phyloP scores from a whole-genome alignment of 1,284 basidiomycete species.

The Sporisorium iseilematis-ciliati region DNA sequence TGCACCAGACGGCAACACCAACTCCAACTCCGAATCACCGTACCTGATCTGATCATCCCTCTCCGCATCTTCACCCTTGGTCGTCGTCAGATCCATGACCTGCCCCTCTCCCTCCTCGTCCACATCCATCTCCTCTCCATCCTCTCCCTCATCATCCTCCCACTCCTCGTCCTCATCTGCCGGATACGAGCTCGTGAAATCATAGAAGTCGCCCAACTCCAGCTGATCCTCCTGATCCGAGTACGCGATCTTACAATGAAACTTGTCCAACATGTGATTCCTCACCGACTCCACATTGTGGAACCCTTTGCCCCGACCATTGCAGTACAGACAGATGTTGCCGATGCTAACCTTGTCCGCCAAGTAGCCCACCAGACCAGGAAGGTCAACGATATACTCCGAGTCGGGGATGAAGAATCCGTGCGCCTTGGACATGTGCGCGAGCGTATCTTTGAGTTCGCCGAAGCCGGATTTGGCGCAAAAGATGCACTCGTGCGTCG shows the following conservation, averaged over 20 bases:
- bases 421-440: constrained; percentile 88
- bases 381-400: constrained; percentile 86
- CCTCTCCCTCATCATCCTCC: constrained; percentile 52
- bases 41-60: constrained; percentile 73
- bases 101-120: constrained; percentile 33
- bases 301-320: constrained; percentile 62
- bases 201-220: constrained; percentile 93
- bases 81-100: constrained; percentile 26
- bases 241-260: constrained; percentile 95
- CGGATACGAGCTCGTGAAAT: constrained; percentile 86
- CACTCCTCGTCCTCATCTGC: constrained; percentile 66
- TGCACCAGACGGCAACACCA: constrained; percentile 93
- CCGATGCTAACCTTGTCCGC: constrained; percentile 93
- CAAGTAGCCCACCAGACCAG: constrained; percentile 86
- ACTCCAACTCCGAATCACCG: constrained; percentile 77
- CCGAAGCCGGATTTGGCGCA: constrained; percentile 77
- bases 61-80: constrained; percentile 71
- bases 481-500: constrained; percentile 76
- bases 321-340: constrained; percentile 91
- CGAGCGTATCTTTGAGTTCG: constrained; percentile 78
- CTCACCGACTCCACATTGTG: constrained; percentile 58
- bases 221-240: constrained; percentile 83
- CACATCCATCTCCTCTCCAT: constrained; percentile 46
- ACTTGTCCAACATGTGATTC: constrained; percentile 69
- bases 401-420: constrained; percentile 97